phyloP scores from a whole-genome alignment of 768 basidiomycete species.

The Panaeolus papilionaceus region DNA sequence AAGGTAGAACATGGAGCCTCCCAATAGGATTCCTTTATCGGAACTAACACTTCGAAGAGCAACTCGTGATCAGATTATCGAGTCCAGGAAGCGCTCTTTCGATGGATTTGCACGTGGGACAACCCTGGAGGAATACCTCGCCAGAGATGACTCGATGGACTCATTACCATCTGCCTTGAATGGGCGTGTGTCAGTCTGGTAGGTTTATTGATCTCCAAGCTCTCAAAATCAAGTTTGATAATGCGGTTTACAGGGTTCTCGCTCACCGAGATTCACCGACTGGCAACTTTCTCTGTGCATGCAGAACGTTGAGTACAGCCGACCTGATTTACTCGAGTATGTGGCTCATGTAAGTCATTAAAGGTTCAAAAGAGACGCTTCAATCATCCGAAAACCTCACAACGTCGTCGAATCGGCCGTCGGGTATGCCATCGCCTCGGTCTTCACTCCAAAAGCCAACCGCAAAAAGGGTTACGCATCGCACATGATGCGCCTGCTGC shows the following conservation, averaged over 20 bases:
- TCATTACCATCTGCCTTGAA: background rate
- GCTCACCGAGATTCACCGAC: background rate
- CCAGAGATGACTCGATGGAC: conserved; percentile 10
- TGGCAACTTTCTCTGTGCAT: background rate
- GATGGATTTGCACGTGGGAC: conserved; percentile 3
- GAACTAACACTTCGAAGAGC: background rate
- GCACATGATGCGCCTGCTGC: conserved; percentile 70
- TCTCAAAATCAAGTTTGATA: background rate
- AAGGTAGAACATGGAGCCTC: too few species aligned
- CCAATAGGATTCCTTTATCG: background rate
- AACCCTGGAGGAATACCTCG: background rate
- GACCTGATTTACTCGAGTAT: too few species aligned
- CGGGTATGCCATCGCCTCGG: conserved; percentile 61
- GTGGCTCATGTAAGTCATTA: background rate
- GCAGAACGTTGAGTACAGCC: background rate
- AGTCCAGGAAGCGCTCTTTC: conserved; percentile 8
- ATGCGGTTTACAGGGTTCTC: background rate
- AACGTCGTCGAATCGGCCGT: conserved; percentile 7
- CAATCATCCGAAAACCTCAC: background rate
- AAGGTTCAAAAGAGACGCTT: conserved; percentile 6
- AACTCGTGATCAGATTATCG: background rate
- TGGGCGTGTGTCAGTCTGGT: background rate
- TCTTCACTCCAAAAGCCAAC: conserved; percentile 57
- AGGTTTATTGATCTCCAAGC: background rate
- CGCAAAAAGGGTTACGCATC: conserved; percentile 63